Evolutionary conservation across 2,329 filamentous ascomycete genomes (phyloP), one percentile per base, ranked within the genome.

Genomic region (Tricladium varicosporioides): DNA sequence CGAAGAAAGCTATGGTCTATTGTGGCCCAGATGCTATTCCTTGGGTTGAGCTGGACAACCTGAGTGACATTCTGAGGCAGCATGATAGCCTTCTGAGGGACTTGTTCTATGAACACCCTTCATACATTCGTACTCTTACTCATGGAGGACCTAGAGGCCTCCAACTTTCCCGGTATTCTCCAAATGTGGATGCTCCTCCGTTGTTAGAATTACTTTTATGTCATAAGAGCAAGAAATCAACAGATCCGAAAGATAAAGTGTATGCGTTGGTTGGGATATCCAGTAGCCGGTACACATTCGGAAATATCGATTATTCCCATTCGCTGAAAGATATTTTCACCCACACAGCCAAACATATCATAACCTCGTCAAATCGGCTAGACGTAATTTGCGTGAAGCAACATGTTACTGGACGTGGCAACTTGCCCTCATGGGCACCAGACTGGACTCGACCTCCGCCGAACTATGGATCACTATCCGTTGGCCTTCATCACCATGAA

Each of bases 11-110:
- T 5, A 65, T 58, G 3, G 64, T 78, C 0, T 70, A 72, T 47
- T 76, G 75, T 58, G 75, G 75, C 1, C 40, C 57, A 0, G 66
- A 74, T 3, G 51, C 51, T 1, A 70, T 76, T 5, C 47, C 62
- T 1, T 77, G 75, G 74, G 54, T 62, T 5, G 64, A 72, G 1
- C 71, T 78, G 19, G 56, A 68, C 15, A 56, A 44, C 8, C 59
- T 64, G 2, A 65, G 62, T 48, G 61, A 64, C 42, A 56, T 64
- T 9, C 33, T 68, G 2, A 57, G 54, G 33, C 19, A 44, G 22
- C 58, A 63, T 10, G 58, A 61, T 22, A 15, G 42, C 2, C 54
- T 60, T 16, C 49, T 68, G 1, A 43, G 53, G 1, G 50, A 56
- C 11, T 7, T 66, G 1, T 67, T 62, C 15, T 64, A 63, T 13